phyloP scores from a whole-genome alignment of 1,139 yeast species.

The Diutina scorzettiae region DNA sequence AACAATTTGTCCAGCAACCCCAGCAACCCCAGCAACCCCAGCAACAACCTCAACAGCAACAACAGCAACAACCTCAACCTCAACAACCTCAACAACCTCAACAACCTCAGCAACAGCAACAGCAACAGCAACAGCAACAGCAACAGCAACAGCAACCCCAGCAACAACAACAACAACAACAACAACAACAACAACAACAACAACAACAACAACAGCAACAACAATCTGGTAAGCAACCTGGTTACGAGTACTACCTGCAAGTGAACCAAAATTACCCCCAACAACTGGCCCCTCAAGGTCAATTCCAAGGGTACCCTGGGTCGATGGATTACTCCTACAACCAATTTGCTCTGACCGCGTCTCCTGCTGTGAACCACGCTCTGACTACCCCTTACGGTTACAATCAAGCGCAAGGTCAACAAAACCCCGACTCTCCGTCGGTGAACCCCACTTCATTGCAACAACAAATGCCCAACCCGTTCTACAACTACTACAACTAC shows the following conservation, averaged over 20 bases:
- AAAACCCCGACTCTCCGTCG: constrained; percentile 3
- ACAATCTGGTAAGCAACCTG: constrained; percentile 6
- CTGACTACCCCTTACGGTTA: not conserved
- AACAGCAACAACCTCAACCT: not conserved
- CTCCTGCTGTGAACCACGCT: not conserved
- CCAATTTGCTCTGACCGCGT: constrained; percentile 5
- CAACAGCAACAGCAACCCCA: constrained; percentile 10
- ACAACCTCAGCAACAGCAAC: not conserved
- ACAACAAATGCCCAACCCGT: constrained; percentile 4
- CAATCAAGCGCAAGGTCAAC: not conserved
- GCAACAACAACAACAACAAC: constrained; percentile 8
- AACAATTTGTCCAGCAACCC: too few species aligned
- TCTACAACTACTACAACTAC: constrained; percentile 2
- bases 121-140: not conserved
- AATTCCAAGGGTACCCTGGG: constrained; percentile 5
- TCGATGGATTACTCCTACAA: not conserved
- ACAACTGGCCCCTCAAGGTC: constrained; percentile 11
- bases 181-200: constrained; percentile 10
- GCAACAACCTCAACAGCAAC: constrained; percentile 6
- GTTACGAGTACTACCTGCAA: constrained; percentile 24
- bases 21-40: constrained; percentile 9
- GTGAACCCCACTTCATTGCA: constrained; percentile 3
- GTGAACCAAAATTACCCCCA: constrained; percentile 31
- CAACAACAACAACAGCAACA: constrained; percentile 7
- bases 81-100: not conserved